Evolutionary conservation across 2,329 filamentous ascomycete genomes (phyloP).

Genomic region (Phialemoniopsis sp.): DNA sequence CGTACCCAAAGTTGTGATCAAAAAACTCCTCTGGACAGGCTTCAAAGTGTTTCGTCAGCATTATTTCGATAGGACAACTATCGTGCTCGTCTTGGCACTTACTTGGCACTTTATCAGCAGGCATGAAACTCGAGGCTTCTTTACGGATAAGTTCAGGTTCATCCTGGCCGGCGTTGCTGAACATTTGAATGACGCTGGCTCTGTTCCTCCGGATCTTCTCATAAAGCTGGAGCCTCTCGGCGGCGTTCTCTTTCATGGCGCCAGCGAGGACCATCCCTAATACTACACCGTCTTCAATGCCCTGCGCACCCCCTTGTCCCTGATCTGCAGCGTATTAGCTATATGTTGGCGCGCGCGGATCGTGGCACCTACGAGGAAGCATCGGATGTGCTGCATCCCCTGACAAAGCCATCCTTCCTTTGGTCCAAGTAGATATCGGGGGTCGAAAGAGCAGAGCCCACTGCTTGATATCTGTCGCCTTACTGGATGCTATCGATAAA

Average conservation of each 20-base stretch:
- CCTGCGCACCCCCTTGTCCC: conserved; percentile 27
- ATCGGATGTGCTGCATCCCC: conserved; percentile 34
- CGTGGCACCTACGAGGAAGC: conserved; percentile 24
- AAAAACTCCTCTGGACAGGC: not conserved
- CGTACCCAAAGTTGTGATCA: conserved; percentile 1
- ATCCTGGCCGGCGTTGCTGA: conserved; percentile 26
- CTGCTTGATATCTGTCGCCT: conserved; percentile 25
- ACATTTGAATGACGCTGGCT: conserved; percentile 23
- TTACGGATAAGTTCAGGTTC: conserved; percentile 10
- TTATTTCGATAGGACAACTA: too few species aligned
- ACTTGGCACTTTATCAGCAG: conserved; percentile 7
- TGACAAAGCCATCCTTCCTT: conserved; percentile 22
- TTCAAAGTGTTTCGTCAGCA: too few species aligned
- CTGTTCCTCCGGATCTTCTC: conserved; percentile 21
- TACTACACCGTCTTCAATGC: conserved; percentile 24
- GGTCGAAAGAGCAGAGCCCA: conserved; percentile 28
- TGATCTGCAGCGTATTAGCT: too few species aligned
- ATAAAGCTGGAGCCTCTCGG: conserved; percentile 18
- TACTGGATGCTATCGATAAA: conserved; percentile 20
- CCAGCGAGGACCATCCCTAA: conserved; percentile 20
- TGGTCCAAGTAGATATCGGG: conserved; percentile 24
- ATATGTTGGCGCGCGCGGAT: too few species aligned
- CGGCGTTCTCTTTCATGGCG: conserved; percentile 10
- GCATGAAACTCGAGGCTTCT: conserved; percentile 5
- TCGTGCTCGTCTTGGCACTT: too few species aligned